Evolutionary conservation across 306 rosid species (phyloP).

Genomic region (Castanea crenata): DNA sequence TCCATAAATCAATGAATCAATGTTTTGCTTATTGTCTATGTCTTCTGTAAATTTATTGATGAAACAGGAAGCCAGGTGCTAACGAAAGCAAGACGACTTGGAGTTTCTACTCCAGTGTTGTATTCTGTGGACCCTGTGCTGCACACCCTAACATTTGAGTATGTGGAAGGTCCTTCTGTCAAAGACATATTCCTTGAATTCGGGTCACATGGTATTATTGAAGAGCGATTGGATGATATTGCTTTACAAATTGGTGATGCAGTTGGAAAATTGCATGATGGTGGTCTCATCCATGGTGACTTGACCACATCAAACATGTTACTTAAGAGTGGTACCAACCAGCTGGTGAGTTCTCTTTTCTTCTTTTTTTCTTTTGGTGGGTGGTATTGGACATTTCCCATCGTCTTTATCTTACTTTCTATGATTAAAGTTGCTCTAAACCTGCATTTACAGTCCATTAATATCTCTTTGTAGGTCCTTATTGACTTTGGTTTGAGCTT

Average conservation of each 20-base stretch:
- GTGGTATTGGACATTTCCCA: neutral
- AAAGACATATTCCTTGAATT: slow-evolving; percentile 77
- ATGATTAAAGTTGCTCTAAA: slow-evolving; percentile 11
- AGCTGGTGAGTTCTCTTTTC: slow-evolving; percentile 50
- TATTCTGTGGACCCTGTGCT: slow-evolving; percentile 59
- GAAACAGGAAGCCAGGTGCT: slow-evolving; percentile 89
- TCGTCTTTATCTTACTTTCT: neutral
- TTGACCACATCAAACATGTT: slow-evolving; percentile 90
- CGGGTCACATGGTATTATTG: slow-evolving; percentile 39
- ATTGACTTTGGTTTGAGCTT: slow-evolving; percentile 91
- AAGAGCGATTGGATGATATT: slow-evolving; percentile 48
- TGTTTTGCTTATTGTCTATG: neutral
- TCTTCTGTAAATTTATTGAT: neutral
- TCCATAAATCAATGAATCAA: neutral
- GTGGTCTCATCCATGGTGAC: slow-evolving; percentile 84
- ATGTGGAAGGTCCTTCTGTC: slow-evolving; percentile 59
- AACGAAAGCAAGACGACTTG: slow-evolving; percentile 88
- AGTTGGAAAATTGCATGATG: slow-evolving; percentile 78
- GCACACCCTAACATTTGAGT: slow-evolving; percentile 72
- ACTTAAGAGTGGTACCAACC: slow-evolving; percentile 49
- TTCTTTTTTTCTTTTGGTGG: slow-evolving; percentile 28
- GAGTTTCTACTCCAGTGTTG: slow-evolving; percentile 67
- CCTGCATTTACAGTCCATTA: slow-evolving; percentile 7
- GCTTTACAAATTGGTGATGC: slow-evolving; percentile 78
- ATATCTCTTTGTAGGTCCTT: slow-evolving; percentile 52